A percentile compares a stretch with the other conserved stretches of the same genome.
phyloP scores from a whole-genome alignment of 257 asterid species.

The Solanum habrochaites region DNA sequence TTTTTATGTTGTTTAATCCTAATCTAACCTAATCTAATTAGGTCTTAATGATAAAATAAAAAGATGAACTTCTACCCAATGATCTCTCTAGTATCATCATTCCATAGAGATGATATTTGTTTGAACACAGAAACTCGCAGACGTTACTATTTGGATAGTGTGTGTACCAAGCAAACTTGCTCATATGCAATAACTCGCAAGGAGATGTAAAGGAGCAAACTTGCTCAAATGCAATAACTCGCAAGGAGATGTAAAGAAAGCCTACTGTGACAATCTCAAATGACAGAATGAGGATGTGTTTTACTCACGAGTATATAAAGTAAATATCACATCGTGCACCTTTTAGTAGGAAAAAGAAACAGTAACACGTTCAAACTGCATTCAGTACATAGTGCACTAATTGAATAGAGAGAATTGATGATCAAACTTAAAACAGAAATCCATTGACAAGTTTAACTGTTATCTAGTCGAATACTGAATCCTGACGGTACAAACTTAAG shows the following conservation, averaged over 20 bases:
- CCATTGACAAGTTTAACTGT: not conserved
- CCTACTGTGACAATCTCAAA: too few relatives aligned
- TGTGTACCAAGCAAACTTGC: not conserved
- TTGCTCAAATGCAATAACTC: too few relatives aligned
- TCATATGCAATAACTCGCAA: too few relatives aligned
- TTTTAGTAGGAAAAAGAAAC: not conserved
- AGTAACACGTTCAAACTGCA: not conserved
- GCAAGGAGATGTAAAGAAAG: too few relatives aligned
- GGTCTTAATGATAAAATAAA: too few relatives aligned
- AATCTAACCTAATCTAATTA: not conserved
- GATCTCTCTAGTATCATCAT: too few relatives aligned
- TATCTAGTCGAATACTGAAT: not conserved
- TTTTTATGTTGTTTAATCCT: not conserved
- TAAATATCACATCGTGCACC: not conserved
- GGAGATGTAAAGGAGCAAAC: too few relatives aligned
- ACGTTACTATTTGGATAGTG: too few relatives aligned
- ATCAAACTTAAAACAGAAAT: not conserved
- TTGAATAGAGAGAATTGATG: not conserved
- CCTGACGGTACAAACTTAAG: not conserved
- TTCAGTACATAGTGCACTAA: not conserved
- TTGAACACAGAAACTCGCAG: too few relatives aligned
- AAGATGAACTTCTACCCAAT: too few relatives aligned
- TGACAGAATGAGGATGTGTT: too few relatives aligned
- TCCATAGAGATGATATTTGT: too few relatives aligned
- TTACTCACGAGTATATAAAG: not conserved